Conservation (phyloP, 148 eudicot genomes). For the Selenicereus undatus region DNA sequence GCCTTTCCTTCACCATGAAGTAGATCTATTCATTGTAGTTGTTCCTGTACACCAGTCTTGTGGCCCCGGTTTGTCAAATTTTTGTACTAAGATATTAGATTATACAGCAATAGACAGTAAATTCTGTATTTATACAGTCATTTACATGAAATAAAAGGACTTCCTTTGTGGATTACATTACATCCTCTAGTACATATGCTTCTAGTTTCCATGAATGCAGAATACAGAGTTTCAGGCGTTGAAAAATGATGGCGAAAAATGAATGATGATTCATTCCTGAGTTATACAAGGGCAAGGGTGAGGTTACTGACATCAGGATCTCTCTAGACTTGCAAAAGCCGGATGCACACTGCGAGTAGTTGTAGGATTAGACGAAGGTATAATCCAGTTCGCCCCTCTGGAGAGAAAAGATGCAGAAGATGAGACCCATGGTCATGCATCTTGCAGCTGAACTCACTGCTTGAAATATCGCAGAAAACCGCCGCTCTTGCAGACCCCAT, state of each 20-base stretch:
- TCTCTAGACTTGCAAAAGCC: too few species aligned
- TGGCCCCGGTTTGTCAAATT: constrained; percentile 1
- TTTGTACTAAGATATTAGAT: not conserved
- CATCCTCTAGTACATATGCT: not conserved
- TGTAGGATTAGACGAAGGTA: constrained; percentile 17
- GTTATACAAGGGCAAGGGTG: too few species aligned
- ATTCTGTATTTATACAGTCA: not conserved
- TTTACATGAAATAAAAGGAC: constrained; percentile 4
- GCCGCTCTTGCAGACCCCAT: constrained; percentile 35
- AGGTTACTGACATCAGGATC: too few species aligned
- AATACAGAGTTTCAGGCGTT: constrained; percentile 1
- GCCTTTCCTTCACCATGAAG: not conserved
- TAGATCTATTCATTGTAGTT: constrained; percentile 6
- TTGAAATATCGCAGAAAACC: constrained; percentile 31
- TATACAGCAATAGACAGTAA: not conserved
- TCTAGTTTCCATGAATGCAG: not conserved
- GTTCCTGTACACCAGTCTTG: constrained; percentile 11
- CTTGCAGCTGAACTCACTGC: constrained; percentile 35
- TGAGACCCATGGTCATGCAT: constrained; percentile 33
- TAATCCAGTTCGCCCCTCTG: constrained; percentile 22
- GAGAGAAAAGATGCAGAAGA: constrained; percentile 40
- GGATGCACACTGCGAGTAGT: too few species aligned
- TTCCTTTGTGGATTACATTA: not conserved
- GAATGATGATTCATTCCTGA: not conserved
- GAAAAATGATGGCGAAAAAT: not conserved